Conservation (phyloP, 2,329 filamentous ascomycete species). For the Colletotrichum tofieldiae region DNA sequence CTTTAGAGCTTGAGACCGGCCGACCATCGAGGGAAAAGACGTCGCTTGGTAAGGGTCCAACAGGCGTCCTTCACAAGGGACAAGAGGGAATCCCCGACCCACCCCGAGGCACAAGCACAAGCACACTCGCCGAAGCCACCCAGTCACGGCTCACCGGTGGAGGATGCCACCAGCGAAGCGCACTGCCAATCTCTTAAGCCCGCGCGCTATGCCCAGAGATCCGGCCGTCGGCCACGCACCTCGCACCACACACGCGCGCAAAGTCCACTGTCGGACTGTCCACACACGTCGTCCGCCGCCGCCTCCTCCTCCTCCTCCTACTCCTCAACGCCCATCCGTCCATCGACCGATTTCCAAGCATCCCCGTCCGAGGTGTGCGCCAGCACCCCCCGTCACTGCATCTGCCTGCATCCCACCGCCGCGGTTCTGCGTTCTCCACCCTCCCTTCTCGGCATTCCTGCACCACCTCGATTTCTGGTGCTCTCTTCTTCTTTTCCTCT, state of each 20-base stretch:
- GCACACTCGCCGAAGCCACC: background rate
- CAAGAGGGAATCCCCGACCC: background rate
- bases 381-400: conserved; percentile 24
- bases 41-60: conserved; percentile 16
- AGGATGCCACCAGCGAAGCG: conserved; percentile 8
- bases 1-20: conserved; percentile 34
- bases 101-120: conserved; percentile 11
- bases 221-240: conserved; percentile 15
- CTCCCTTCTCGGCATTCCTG: conserved; percentile 41
- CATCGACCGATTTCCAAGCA: conserved; percentile 43
- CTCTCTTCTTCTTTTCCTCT: conserved; percentile 1
- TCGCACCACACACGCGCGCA: conserved; percentile 10
- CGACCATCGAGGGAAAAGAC: conserved; percentile 14
- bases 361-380: conserved; percentile 35
- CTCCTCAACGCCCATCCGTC: conserved; percentile 35
- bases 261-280: conserved; percentile 8
- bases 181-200: background rate
- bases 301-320: background rate
- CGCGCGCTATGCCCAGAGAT: conserved; percentile 2
- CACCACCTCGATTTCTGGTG: conserved; percentile 20
- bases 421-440: conserved; percentile 42
- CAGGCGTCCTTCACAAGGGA: background rate
- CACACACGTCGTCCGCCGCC: conserved; percentile 8
- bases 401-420: conserved; percentile 37
- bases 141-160: background rate